Base-by-base conservation (phyloP, 2,329 filamentous ascomycete species). In the Malbranchea cinnamomea region DNA sequence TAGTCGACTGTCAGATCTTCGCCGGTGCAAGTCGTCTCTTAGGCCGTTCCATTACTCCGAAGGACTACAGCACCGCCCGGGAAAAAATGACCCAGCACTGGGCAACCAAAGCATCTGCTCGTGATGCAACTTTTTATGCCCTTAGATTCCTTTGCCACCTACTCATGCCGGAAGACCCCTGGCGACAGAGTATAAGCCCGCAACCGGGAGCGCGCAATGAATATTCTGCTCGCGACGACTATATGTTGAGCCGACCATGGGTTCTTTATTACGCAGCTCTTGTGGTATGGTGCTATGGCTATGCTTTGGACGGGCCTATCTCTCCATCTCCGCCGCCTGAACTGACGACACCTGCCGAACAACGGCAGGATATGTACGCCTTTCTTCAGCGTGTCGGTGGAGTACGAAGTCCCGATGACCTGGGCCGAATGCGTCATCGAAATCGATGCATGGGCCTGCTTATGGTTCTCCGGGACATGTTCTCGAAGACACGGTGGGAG, bases 1-100 rank as follows among this genome's bases (percentile, higher is more conserved):
- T 95, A 31, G 81, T 92, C n/a, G 87, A 95, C 52, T 87, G 84
- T 46, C 87, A 95, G 55, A 91, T 95, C 41, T 94, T 89, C 52
- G 89, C 87, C 4, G 76, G 85, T 6, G 83, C 87, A 1, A 81
- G 77, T 42, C 69, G 85, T 17, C 67, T 94, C 2, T 70, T 95
- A 3, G 87, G 89, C 13, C 74, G 87, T 26, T 75, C 77, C 1
- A 91, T 95, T 37, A 84, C 81, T 1, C 65, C 72, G 2, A 73
- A 81, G 37, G 89, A 95, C 54, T 76, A 89, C 33, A 74, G 67
- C 38, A 77, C 74, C 29, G 83, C 83, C 3, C 74, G 81, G 41
- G 70, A 80, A 33, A 74, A 84, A 39, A 89, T 93, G 76, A 83
- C 77, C 40, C 80, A 89, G 33, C 63, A 67, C 22, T 98, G 89